A percentile compares a stretch with the other conserved stretches of the same genome.
Evolutionary conservation across 2,329 filamentous ascomycete genomes (phyloP).

Genomic region (Fusarium udum): DNA sequence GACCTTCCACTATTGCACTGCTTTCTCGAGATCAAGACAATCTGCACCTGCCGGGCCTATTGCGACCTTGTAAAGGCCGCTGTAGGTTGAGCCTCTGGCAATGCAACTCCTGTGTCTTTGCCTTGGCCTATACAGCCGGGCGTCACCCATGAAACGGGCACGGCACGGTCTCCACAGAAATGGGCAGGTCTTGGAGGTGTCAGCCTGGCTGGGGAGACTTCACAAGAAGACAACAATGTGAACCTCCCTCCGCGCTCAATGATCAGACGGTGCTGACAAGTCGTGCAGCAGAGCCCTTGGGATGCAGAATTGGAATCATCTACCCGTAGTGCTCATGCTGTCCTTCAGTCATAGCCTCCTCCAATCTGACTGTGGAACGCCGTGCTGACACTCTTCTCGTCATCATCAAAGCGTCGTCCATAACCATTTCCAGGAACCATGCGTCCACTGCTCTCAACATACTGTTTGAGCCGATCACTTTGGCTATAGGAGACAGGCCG

Average conservation of each 20-base stretch:
- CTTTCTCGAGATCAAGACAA: constrained; percentile 44
- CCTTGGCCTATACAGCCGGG: constrained; percentile 31
- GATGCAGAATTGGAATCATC: constrained; percentile 46
- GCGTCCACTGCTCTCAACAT: constrained; percentile 86
- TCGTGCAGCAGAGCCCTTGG: constrained; percentile 39
- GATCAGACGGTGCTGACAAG: constrained; percentile 32
- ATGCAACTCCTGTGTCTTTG: constrained; percentile 34
- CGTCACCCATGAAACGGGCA: constrained; percentile 36
- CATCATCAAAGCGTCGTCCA: constrained; percentile 82
- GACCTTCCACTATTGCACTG: constrained; percentile 35
- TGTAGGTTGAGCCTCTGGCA: constrained; percentile 34
- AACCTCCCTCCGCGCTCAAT: constrained; percentile 31
- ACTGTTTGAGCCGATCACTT: constrained; percentile 87
- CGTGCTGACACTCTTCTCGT: constrained; percentile 94
- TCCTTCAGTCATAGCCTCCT: constrained; percentile 63
- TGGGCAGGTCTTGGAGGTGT: constrained; percentile 29
- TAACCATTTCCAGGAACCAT: constrained; percentile 73
- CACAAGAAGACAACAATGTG: constrained; percentile 33
- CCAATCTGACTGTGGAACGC: constrained; percentile 96
- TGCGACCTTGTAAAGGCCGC: constrained; percentile 32
- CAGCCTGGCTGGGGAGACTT: constrained; percentile 38
- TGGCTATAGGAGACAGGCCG: constrained; percentile 67
- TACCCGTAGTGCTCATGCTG: constrained; percentile 39
- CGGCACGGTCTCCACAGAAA: constrained; percentile 35
- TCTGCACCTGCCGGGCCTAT: constrained; percentile 41